Conservation (phyloP, 1,284 basidiomycete species). For the Wolfiporia cocos region DNA sequence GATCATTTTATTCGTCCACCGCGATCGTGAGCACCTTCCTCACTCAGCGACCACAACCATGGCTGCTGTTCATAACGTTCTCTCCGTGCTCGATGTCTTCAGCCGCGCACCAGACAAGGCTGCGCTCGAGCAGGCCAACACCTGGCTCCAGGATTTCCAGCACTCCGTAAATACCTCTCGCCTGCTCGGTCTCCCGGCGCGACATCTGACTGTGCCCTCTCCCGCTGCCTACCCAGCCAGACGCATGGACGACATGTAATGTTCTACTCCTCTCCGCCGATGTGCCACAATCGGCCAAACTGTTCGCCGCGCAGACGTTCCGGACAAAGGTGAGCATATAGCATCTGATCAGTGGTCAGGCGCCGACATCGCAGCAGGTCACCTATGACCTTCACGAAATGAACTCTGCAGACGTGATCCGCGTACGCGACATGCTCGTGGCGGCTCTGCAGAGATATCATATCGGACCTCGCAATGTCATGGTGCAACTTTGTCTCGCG, state of each 20-base stretch:
- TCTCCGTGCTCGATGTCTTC: conserved; percentile 74
- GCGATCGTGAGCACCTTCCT: too few relatives aligned
- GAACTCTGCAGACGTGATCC: conserved; percentile 52
- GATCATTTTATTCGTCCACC: too few relatives aligned
- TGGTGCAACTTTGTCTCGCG: conserved; percentile 88
- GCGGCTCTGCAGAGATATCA: conserved; percentile 68
- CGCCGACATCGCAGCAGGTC: conserved; percentile 65
- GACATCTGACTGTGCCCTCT: conserved; percentile 54
- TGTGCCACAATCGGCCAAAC: conserved; percentile 75
- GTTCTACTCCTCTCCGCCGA: conserved; percentile 80
- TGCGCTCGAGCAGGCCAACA: conserved; percentile 81
- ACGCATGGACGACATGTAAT: conserved; percentile 97
- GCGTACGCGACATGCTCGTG: conserved; percentile 85
- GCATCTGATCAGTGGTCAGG: conserved; percentile 5
- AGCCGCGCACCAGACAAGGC: conserved; percentile 74
- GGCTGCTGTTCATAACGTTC: conserved; percentile 48
- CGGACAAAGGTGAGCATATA: conserved; percentile 74
- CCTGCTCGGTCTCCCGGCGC: conserved; percentile 50
- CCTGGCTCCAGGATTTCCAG: conserved; percentile 94
- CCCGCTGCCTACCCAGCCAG: conserved; percentile 51
- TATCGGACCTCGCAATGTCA: conserved; percentile 77
- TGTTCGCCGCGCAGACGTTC: conserved; percentile 97
- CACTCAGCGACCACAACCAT: conserved; percentile 8
- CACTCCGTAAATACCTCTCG: conserved; percentile 86
- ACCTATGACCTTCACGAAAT: conserved; percentile 95